These are phyloP conservation scores for Coemansia sp. DNA, from an alignment of 192 early-diverging fungal genomes.

Conservation along the genomic window DNA sequence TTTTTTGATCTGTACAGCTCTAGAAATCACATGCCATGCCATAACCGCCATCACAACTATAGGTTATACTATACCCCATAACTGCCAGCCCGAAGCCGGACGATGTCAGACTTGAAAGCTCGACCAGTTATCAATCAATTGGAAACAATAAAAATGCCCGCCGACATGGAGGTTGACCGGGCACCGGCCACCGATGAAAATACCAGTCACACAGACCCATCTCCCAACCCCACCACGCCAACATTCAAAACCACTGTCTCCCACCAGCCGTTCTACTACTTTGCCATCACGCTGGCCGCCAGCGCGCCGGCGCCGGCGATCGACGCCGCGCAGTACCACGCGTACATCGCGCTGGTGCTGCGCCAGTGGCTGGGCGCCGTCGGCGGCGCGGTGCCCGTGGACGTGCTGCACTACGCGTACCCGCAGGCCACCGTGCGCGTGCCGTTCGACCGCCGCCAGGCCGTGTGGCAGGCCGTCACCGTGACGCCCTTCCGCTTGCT, in stretches of 20 bases:
- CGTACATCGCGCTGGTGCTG: conserved; percentile 19
- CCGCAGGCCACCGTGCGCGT: conserved; percentile 32
- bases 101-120: too few species aligned
- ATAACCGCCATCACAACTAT: too few species aligned
- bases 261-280: conserved; percentile 46
- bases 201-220: too few species aligned
- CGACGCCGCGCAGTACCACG: conserved; percentile 17
- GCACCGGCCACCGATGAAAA: too few species aligned
- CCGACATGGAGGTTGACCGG: conserved; percentile 9
- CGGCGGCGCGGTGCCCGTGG: conserved; percentile 30
- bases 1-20: background rate
- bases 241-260: conserved; percentile 40
- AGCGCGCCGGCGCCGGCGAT: background rate
- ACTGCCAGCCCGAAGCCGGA: too few species aligned
- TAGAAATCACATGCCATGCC: background rate
- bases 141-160: background rate
- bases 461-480: conserved; percentile 44
- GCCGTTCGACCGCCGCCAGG: conserved; percentile 24
- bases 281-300: conserved; percentile 17
- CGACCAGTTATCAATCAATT: background rate
- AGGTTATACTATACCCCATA: too few species aligned
- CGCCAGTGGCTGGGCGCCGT: conserved; percentile 37
- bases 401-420: conserved; percentile 21
- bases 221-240: background rate
- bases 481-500: conserved; percentile 23